phyloP scores from a whole-genome alignment of 164 flowering plant genomes.

The Macadamia tetraphylla region DNA sequence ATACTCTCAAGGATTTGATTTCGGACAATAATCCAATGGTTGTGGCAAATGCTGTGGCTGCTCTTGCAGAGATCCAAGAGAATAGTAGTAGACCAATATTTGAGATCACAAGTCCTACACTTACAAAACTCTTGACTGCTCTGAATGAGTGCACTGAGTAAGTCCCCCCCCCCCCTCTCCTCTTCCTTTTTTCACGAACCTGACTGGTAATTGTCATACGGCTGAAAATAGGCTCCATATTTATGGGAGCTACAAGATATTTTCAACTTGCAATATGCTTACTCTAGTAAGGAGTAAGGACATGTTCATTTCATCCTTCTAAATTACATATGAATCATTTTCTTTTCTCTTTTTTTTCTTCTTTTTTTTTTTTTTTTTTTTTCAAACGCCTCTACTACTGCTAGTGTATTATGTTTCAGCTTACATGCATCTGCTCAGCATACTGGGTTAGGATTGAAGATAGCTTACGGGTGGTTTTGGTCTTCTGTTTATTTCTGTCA shows the following conservation, averaged over 20 bases:
- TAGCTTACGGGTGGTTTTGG: too few species aligned
- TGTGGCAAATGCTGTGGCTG: constrained; percentile 99
- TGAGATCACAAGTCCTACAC: constrained; percentile 83
- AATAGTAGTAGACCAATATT: constrained; percentile 75
- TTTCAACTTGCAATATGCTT: neutral
- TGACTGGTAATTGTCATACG: neutral
- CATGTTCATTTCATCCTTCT: neutral
- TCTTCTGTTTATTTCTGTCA: too few species aligned
- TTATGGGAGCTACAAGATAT: too few species aligned
- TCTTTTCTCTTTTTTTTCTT: too few species aligned
- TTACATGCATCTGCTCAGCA: too few species aligned
- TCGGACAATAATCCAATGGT: constrained; percentile 99
- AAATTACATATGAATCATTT: too few species aligned
- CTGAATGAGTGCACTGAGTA: constrained; percentile 97
- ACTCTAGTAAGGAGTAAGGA: neutral
- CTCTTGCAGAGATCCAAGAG: constrained; percentile 97
- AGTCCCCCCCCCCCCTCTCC: constrained; percentile 17
- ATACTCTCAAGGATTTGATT: constrained; percentile 91
- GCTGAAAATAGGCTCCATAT: neutral
- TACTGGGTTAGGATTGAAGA: too few species aligned
- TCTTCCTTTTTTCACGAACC: neutral
- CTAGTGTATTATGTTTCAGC: too few species aligned
- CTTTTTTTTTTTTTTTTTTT: too few species aligned
- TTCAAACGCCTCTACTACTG: too few species aligned
- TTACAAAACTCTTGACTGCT: constrained; percentile 94